Percentiles rank a stretch among this genome's conserved stretches.
phyloP scores from a whole-genome alignment of 176 grass and related monocot genomes.

The Elymus sibiricus region DNA sequence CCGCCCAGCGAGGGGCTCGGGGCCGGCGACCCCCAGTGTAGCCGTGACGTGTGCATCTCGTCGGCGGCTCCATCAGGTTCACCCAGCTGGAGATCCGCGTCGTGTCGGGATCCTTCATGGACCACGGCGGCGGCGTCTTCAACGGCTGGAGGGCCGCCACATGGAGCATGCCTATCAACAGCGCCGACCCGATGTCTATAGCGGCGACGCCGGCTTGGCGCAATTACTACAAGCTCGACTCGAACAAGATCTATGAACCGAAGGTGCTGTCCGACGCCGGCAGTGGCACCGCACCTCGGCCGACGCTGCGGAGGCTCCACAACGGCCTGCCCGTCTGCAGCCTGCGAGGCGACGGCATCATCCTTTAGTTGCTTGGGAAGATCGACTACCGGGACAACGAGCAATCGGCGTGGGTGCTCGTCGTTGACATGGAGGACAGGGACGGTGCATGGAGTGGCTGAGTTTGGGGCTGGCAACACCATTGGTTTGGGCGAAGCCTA shows the following conservation, averaged over 20 bases:
- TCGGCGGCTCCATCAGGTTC: background rate
- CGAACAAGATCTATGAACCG: background rate
- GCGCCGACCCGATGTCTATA: background rate
- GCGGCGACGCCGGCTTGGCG: background rate
- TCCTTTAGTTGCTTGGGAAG: background rate
- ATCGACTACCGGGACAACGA: no score
- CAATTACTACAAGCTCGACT: background rate
- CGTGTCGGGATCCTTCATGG: background rate
- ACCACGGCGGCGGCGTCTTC: background rate
- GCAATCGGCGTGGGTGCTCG: no score
- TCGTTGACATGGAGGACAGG: no score
- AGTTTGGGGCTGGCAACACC: no score
- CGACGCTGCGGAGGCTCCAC: background rate
- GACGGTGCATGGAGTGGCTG: no score
- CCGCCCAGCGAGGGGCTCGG: no score
- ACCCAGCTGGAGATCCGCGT: background rate
- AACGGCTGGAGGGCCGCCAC: background rate
- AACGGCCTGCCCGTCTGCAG: background rate
- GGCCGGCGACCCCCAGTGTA: no score
- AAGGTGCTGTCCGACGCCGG: background rate
- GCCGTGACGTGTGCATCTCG: background rate
- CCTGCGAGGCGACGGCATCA: background rate
- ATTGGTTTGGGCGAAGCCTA: no score
- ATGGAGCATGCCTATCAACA: background rate
- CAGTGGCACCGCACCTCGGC: no score